A percentile compares a stretch with the other conserved stretches of the same genome.
Evolutionary conservation across 768 basidiomycete genomes (phyloP).

Genomic region (Termitomyces sp.): DNA sequence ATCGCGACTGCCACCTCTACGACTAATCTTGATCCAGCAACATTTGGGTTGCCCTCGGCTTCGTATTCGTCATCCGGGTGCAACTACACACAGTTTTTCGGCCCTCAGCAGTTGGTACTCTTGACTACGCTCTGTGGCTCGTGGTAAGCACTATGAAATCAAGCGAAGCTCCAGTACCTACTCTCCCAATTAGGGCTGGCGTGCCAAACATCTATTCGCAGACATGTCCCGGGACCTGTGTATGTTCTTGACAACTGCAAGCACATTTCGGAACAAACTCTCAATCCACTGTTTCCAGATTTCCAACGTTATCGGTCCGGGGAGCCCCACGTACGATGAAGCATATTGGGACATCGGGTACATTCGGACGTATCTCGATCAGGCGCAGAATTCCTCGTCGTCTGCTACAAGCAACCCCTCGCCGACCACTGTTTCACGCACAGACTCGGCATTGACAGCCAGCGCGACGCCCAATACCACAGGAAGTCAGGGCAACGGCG

Average conservation of each 20-base stretch:
- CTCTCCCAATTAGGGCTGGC: conserved; percentile 31
- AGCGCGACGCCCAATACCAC: neutral
- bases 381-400: neutral
- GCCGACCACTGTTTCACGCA: neutral
- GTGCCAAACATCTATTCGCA: conserved; percentile 32
- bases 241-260: conserved; percentile 16
- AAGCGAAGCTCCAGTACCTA: neutral
- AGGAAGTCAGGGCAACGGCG: neutral
- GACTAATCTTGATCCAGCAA: conserved; percentile 33
- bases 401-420: neutral
- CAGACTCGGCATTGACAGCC: neutral
- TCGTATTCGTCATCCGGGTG: conserved; percentile 57
- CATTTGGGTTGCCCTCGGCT: conserved; percentile 58
- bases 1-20: conserved; percentile 28
- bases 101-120: conserved; percentile 61
- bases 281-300: conserved; percentile 15
- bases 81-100: conserved; percentile 47
- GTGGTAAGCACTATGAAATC: conserved; percentile 20
- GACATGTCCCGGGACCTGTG: conserved; percentile 40
- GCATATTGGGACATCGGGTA: conserved; percentile 60
- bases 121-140: conserved; percentile 63
- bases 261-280: neutral
- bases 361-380: conserved; percentile 49
- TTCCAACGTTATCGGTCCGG: conserved; percentile 40
- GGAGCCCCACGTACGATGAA: conserved; percentile 37